phyloP scores from a whole-genome alignment of 192 early-diverging fungal species.

The Coemansia sp. region DNA sequence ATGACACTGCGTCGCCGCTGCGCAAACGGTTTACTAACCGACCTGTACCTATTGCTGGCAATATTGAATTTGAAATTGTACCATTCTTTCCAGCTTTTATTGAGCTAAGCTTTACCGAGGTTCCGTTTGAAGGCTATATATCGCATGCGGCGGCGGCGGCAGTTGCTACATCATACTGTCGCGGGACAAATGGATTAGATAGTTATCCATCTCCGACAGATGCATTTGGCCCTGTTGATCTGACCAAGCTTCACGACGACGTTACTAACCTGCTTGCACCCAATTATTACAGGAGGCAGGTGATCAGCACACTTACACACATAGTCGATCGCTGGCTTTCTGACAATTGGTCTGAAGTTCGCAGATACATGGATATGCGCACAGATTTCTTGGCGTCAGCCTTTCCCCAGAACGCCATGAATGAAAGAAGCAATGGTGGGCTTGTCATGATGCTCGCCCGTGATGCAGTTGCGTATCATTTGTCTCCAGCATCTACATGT shows the following conservation, averaged over 20 bases:
- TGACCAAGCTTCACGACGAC: conserved; percentile 48
- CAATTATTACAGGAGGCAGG: conserved; percentile 50
- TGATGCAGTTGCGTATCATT: conserved; percentile 51
- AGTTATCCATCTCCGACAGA: conserved; percentile 50
- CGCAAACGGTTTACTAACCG: conserved; percentile 75
- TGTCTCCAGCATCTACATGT: conserved; percentile 27
- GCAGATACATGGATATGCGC: conserved; percentile 50
- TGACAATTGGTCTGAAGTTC: conserved; percentile 32
- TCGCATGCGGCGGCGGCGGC: conserved; percentile 42
- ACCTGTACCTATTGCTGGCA: conserved; percentile 62
- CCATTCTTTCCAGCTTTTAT: conserved; percentile 61
- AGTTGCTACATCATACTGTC: conserved; percentile 28
- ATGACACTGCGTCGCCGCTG: conserved; percentile 67
- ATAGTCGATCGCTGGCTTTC: conserved; percentile 43
- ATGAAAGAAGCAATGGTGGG: conserved; percentile 18
- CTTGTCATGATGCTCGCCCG: conserved; percentile 51
- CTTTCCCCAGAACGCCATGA: conserved; percentile 61
- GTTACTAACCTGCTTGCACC: conserved; percentile 34
- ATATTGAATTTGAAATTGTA: conserved; percentile 64
- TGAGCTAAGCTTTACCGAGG: conserved; percentile 62
- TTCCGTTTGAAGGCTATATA: conserved; percentile 38
- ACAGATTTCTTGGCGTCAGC: conserved; percentile 56
- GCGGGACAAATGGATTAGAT: conserved; percentile 27
- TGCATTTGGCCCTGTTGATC: conserved; percentile 43
- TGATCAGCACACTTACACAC: conserved; percentile 42